Evolutionary conservation across 2,329 filamentous ascomycete genomes (phyloP).

Genomic region (Orbilia oligospora): DNA sequence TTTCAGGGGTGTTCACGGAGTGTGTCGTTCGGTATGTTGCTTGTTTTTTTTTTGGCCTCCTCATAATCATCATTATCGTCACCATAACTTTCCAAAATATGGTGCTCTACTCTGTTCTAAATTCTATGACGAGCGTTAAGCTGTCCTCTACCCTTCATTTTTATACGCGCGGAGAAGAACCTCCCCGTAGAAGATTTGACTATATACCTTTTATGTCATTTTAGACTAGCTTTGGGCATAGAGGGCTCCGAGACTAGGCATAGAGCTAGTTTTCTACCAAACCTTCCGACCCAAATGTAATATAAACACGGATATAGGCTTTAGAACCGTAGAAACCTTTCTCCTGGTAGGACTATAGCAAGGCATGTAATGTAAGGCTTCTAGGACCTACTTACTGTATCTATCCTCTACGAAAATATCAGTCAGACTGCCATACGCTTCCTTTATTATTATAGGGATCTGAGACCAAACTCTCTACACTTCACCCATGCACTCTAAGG

Average conservation of each 20-base stretch:
- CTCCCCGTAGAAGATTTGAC: background rate
- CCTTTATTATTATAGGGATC: background rate
- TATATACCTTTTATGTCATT: too few relatives aligned
- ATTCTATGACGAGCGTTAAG: background rate
- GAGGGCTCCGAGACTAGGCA: too few relatives aligned
- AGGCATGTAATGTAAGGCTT: background rate
- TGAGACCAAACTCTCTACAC: background rate
- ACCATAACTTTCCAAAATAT: background rate
- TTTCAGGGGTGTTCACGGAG: slow-evolving; percentile 22
- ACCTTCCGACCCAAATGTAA: background rate
- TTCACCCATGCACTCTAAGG: background rate
- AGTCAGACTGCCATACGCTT: too few relatives aligned
- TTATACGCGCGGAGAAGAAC: background rate
- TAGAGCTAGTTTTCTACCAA: background rate
- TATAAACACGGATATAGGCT: too few relatives aligned
- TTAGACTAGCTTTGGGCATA: background rate
- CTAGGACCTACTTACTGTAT: background rate
- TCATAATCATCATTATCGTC: background rate
- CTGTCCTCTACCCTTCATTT: background rate
- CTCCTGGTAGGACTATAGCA: too few relatives aligned
- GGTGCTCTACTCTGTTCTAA: background rate
- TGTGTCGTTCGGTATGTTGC: background rate
- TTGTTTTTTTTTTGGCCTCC: background rate
- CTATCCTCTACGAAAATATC: background rate
- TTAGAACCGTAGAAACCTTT: background rate